A percentile compares a stretch with the other conserved stretches of the same genome.
These are phyloP conservation scores for Pholiota adiposa DNA, from an alignment of 1,284 basidiomycete species.

Conservation along the genomic window DNA sequence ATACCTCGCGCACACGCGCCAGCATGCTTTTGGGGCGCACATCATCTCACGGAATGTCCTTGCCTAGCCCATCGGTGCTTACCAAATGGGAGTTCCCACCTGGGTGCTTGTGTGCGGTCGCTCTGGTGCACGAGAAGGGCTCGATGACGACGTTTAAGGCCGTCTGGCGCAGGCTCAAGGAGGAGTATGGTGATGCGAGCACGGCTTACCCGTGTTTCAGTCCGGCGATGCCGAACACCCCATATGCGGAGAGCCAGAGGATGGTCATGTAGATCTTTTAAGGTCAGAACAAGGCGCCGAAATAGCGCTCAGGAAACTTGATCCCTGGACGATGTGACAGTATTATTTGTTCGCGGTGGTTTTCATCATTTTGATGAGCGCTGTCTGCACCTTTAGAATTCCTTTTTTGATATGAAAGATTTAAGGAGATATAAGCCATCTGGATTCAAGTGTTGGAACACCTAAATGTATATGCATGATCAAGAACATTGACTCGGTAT, in stretches of 20 bases:
- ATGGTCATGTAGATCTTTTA: slow-evolving; percentile 14
- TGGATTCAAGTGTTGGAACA: not conserved
- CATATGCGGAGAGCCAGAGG: slow-evolving; percentile 28
- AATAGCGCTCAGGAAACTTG: not conserved
- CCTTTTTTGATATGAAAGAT: not conserved
- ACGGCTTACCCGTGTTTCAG: slow-evolving; percentile 41
- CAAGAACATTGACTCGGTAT: not conserved
- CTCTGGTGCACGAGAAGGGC: slow-evolving; percentile 88
- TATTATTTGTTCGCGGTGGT: not conserved
- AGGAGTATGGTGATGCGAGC: slow-evolving; percentile 42
- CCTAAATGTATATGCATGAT: not conserved
- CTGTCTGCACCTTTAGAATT: not conserved
- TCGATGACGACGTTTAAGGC: slow-evolving; percentile 81
- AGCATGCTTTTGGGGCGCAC: slow-evolving; percentile 25
- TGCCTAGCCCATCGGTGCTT: slow-evolving; percentile 63
- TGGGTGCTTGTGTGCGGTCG: slow-evolving; percentile 53
- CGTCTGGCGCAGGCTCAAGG: slow-evolving; percentile 72
- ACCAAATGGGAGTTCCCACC: slow-evolving; percentile 68
- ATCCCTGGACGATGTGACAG: no score
- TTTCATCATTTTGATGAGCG: slow-evolving; percentile 3
- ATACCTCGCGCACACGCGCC: slow-evolving; percentile 20
- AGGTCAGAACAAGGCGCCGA: not conserved
- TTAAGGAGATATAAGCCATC: not conserved
- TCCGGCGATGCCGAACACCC: slow-evolving; percentile 44
- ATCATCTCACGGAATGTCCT: slow-evolving; percentile 36